These are phyloP conservation scores for Lactarius hengduanensis DNA, from an alignment of 768 basidiomycete species.

Conservation along the genomic window DNA sequence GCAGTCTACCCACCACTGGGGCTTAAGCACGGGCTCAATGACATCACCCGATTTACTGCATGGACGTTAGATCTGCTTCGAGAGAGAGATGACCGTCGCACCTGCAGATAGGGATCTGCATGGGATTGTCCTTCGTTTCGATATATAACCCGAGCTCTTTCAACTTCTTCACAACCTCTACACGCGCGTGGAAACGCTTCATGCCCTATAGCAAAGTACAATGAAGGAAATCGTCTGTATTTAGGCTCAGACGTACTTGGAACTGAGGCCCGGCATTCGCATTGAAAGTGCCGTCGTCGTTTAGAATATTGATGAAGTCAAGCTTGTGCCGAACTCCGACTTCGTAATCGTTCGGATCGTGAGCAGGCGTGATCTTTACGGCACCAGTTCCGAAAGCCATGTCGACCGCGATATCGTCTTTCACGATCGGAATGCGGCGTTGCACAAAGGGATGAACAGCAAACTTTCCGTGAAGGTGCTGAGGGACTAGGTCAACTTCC, in stretches of 20 bases:
- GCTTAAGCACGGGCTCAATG: slow-evolving; percentile 93
- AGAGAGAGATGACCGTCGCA: slow-evolving; percentile 34
- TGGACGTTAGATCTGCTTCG: slow-evolving; percentile 5
- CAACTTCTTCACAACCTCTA: slow-evolving; percentile 76
- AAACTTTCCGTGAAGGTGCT: slow-evolving; percentile 94
- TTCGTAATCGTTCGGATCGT: slow-evolving; percentile 96
- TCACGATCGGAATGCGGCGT: slow-evolving; percentile 83
- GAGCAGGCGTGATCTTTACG: slow-evolving; percentile 98
- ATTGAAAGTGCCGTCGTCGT: slow-evolving; percentile 96
- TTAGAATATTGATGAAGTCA: slow-evolving; percentile 90
- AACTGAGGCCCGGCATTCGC: slow-evolving; percentile 80
- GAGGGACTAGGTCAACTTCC: neutral
- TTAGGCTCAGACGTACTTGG: slow-evolving; percentile 43
- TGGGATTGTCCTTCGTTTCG: slow-evolving; percentile 93
- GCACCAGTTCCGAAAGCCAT: slow-evolving; percentile 98
- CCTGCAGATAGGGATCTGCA: slow-evolving; percentile 95
- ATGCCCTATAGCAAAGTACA: slow-evolving; percentile 61
- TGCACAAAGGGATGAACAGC: slow-evolving; percentile 80
- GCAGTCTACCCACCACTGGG: slow-evolving; percentile 99
- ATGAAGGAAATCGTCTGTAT: neutral
- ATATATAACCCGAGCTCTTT: slow-evolving; percentile 84
- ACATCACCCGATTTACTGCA: slow-evolving; percentile 92
- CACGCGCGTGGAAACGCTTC: slow-evolving; percentile 94
- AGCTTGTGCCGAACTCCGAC: slow-evolving; percentile 86
- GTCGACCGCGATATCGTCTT: slow-evolving; percentile 81